Evolutionary conservation across 305 asterid genomes (phyloP).

Genomic region (Rubia balearica): DNA sequence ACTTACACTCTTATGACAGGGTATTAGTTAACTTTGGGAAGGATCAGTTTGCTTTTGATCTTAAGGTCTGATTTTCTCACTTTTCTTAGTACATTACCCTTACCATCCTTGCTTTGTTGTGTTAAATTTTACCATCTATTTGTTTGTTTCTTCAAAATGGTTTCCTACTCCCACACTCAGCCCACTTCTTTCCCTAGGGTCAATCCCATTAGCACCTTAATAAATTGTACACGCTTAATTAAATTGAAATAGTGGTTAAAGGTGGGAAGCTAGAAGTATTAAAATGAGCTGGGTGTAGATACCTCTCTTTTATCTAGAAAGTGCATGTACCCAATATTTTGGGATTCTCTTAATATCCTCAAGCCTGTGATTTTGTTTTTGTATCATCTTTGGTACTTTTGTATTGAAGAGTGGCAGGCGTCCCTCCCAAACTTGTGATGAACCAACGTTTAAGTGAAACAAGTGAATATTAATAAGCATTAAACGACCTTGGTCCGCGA

Average conservation of each 20-base stretch:
- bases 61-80: slow-evolving; percentile 44
- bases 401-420: neutral
- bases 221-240: neutral
- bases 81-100: neutral
- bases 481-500: neutral
- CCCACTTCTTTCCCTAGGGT: neutral
- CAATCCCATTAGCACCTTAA: neutral
- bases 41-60: slow-evolving; percentile 65
- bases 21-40: slow-evolving; percentile 82
- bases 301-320: neutral
- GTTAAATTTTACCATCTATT: neutral
- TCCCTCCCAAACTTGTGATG: neutral
- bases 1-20: slow-evolving; percentile 45
- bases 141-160: neutral
- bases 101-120: neutral
- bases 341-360: neutral
- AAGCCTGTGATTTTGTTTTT: neutral
- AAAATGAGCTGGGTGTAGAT: neutral
- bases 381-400: neutral
- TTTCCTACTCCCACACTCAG: neutral
- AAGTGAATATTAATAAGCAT: neutral
- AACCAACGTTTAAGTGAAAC: neutral
- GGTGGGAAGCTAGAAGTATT: neutral
- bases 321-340: neutral
- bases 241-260: neutral